Evolutionary conservation across 257 asterid genomes (phyloP).

Genomic region (Przewalskia tangutica): DNA sequence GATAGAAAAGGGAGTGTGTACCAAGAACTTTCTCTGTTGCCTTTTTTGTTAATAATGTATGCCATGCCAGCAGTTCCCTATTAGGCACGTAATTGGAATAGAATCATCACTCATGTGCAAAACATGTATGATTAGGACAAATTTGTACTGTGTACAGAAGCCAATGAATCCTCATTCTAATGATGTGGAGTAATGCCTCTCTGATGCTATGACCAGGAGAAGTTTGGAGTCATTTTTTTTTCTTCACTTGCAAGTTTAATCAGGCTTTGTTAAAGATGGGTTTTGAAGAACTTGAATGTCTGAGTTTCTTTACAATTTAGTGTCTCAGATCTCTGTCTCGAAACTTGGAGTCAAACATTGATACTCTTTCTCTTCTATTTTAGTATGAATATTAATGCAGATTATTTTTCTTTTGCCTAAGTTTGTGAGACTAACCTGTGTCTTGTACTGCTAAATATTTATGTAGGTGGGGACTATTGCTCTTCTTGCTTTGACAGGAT

Average conservation of each 20-base stretch:
- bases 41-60: background rate
- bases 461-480: conserved; percentile 65
- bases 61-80: background rate
- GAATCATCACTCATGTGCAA: background rate
- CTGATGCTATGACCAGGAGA: background rate
- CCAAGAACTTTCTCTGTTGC: background rate
- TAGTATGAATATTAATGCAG: background rate
- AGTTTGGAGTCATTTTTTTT: background rate
- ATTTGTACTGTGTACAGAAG: background rate
- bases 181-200: background rate
- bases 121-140: background rate
- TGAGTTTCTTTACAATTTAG: background rate
- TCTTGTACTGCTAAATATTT: background rate
- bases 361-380: background rate
- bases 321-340: background rate
- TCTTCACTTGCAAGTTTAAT: background rate
- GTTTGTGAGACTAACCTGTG: background rate
- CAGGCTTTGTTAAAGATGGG: background rate
- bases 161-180: background rate
- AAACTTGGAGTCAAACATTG: background rate
- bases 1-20: background rate
- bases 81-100: background rate
- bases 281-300: background rate
- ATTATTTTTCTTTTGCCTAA: background rate
- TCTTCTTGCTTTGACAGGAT: conserved; percentile 52